Evolutionary conservation across 2,329 filamentous ascomycete species (phyloP).

Genomic region (Penicillium hesseltinei): DNA sequence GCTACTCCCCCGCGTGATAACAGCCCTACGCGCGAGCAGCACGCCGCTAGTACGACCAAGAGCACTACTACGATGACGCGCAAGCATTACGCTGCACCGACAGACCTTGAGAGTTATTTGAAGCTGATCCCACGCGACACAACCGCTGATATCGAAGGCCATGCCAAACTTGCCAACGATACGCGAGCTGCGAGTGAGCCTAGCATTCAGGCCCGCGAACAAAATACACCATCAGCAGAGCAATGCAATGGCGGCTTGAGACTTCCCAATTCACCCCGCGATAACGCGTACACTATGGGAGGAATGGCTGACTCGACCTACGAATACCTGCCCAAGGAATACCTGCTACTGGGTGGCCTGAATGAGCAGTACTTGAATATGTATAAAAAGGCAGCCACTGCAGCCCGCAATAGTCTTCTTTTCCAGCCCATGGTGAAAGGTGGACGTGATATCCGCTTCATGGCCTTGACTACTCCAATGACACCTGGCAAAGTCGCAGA

Average conservation of each 20-base stretch:
- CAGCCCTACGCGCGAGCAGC: constrained; percentile 11
- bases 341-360: constrained; percentile 47
- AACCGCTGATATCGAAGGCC: constrained; percentile 20
- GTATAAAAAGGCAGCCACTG: constrained; percentile 43
- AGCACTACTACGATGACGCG: constrained; percentile 1
- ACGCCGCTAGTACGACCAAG: constrained; percentile 1
- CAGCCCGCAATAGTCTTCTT: constrained; percentile 42
- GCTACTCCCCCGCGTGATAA: constrained; percentile 17
- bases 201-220: constrained; percentile 5
- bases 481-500: constrained; percentile 21
- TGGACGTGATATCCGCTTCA: constrained; percentile 42
- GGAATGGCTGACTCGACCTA: constrained; percentile 50
- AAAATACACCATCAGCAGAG: constrained; percentile 12
- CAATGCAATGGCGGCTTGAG: constrained; percentile 43
- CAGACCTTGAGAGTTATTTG: constrained; percentile 26
- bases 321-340: constrained; percentile 53
- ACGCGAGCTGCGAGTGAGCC: constrained; percentile 10
- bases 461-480: constrained; percentile 32
- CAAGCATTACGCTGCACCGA: constrained; percentile 16
- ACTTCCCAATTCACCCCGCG: constrained; percentile 31
- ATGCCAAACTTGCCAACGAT: constrained; percentile 31
- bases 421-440: constrained; percentile 48
- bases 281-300: constrained; percentile 45
- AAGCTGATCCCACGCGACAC: constrained; percentile 26
- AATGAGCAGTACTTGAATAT: constrained; percentile 44